A percentile compares a stretch with the other conserved stretches of the same genome.
Conservation (phyloP, 139 green algal genomes). For the Gonium pectorale region DNA sequence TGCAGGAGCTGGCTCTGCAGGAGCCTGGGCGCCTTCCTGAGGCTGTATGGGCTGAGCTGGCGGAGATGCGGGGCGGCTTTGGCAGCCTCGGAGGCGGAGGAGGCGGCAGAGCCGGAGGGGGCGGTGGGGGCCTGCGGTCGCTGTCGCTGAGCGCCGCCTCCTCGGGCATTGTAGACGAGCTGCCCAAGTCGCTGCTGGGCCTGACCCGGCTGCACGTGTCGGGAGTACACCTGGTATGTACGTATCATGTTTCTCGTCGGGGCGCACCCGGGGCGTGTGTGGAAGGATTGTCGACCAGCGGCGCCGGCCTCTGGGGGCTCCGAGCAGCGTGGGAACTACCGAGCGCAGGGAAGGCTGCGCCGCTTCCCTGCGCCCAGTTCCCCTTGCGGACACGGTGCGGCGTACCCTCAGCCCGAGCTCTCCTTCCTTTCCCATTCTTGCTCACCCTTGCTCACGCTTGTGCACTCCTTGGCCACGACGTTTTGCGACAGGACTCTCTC, state of each 20-base stretch:
- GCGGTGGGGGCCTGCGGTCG: background rate
- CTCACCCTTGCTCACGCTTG: too few relatives aligned
- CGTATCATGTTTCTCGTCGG: background rate
- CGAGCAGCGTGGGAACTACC: too few relatives aligned
- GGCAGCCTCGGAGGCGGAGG: background rate
- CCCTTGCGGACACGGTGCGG: too few relatives aligned
- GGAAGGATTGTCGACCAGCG: too few relatives aligned
- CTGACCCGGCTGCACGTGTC: background rate
- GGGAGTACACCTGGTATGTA: background rate
- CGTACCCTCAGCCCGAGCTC: too few relatives aligned
- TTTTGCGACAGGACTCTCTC: slow-evolving; percentile 12
- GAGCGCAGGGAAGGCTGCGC: too few relatives aligned
- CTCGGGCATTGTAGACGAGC: background rate
- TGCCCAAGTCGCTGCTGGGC: background rate
- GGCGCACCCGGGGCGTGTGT: too few relatives aligned
- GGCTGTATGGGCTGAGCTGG: background rate
- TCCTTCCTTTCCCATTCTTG: too few relatives aligned
- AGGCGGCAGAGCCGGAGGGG: too few relatives aligned
- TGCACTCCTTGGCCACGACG: too few relatives aligned
- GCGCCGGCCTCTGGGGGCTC: too few relatives aligned
- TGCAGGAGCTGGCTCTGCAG: background rate
- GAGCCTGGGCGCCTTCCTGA: background rate
- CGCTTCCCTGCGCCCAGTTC: too few relatives aligned
- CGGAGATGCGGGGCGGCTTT: background rate
- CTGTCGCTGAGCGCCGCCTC: background rate